Evolutionary conservation across 257 asterid genomes (phyloP).

Genomic region (Nicotiana tabacum): DNA sequence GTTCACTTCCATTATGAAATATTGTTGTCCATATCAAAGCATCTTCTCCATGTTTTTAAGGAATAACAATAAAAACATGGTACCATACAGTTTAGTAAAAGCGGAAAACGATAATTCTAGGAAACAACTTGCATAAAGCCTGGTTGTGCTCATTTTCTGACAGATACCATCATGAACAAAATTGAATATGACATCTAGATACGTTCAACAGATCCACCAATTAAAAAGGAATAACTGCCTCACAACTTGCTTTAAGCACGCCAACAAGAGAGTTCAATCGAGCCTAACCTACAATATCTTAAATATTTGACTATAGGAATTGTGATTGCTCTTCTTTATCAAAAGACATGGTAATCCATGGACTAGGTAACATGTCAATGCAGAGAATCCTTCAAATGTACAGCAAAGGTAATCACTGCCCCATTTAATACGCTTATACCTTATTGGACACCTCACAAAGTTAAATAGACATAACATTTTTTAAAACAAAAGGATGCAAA

Average conservation of each 20-base stretch:
- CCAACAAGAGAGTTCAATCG: not conserved
- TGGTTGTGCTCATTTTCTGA: not conserved
- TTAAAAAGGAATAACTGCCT: not conserved
- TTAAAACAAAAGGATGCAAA: not conserved
- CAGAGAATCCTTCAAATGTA: not conserved
- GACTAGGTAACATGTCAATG: not conserved
- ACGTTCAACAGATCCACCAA: not conserved
- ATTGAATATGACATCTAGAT: not conserved
- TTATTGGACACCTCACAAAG: not conserved
- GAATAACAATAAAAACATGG: not conserved
- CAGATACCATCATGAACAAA: not conserved
- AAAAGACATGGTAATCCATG: not conserved
- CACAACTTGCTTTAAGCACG: slow-evolving; percentile 5
- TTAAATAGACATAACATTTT: not conserved
- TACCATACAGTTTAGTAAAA: not conserved
- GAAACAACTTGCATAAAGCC: slow-evolving; percentile 6
- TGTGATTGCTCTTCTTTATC: not conserved
- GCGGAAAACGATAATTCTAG: not conserved
- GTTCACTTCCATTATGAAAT: not conserved
- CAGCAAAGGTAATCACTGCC: not conserved
- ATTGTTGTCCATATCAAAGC: not conserved
- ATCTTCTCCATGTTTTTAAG: not conserved
- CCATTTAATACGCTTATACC: not conserved
- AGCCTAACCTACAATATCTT: not conserved
- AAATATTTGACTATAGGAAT: not conserved